Conservation (phyloP, 768 basidiomycete species). For the Lactarius indigo region DNA sequence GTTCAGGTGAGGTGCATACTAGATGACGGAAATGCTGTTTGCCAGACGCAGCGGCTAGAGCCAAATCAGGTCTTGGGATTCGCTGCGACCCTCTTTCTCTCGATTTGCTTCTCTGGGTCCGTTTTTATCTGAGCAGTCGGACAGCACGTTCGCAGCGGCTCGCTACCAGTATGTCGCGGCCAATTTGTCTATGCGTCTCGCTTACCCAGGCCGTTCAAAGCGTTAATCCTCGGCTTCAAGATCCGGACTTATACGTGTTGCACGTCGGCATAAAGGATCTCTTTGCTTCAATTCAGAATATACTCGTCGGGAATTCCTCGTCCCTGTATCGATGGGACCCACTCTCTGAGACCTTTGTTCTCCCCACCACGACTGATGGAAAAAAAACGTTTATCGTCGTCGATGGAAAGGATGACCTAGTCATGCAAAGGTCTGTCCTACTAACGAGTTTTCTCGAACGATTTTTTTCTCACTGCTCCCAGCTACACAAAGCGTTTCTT, state of each 20-base stretch:
- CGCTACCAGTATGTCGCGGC: conserved; percentile 50
- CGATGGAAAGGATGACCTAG: conserved; percentile 53
- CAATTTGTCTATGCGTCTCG: neutral
- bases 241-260: conserved; percentile 37
- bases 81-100: conserved; percentile 38
- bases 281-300: conserved; percentile 50
- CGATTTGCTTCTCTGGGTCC: conserved; percentile 40
- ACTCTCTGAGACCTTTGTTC: conserved; percentile 52
- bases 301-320: conserved; percentile 67
- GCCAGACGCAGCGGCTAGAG: conserved; percentile 35
- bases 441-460: neutral
- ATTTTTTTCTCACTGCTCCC: neutral
- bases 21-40: neutral
- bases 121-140: conserved; percentile 68
- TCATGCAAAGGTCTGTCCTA: conserved; percentile 50
- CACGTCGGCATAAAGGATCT: conserved; percentile 48
- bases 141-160: conserved; percentile 49
- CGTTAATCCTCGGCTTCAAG: conserved; percentile 43
- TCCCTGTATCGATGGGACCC: conserved; percentile 61
- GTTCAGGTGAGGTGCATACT: conserved; percentile 10
- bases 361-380: conserved; percentile 37
- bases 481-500: conserved; percentile 64
- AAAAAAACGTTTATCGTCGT: conserved; percentile 42
- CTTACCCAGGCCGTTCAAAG: conserved; percentile 34
- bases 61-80: conserved; percentile 62